Evolutionary conservation across 306 rosid genomes (phyloP).

Genomic region (Prunus fruticosa): DNA sequence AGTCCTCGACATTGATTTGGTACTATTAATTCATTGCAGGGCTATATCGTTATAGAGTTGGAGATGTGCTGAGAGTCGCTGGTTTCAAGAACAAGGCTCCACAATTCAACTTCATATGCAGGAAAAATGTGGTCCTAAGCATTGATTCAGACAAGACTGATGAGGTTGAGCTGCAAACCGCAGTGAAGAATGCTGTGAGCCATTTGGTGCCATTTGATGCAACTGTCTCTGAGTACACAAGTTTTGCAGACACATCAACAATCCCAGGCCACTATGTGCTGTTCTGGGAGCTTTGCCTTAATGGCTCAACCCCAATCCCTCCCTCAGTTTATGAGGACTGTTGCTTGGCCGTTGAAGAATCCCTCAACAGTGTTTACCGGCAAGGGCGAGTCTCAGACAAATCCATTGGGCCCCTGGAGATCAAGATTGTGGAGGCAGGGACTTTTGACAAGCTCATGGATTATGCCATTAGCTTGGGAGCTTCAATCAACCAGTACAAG

Average conservation of each 20-base stretch:
- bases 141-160: slow-evolving; percentile 88
- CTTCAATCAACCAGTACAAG: slow-evolving; percentile 88
- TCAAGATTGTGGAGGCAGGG: slow-evolving; percentile 69
- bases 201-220: slow-evolving; percentile 67
- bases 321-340: slow-evolving; percentile 78
- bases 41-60: slow-evolving; percentile 79
- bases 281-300: slow-evolving; percentile 63
- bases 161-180: slow-evolving; percentile 82
- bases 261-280: slow-evolving; percentile 92
- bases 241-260: slow-evolving; percentile 58
- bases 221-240: slow-evolving; percentile 64
- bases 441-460: slow-evolving; percentile 95
- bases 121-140: slow-evolving; percentile 83
- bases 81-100: slow-evolving; percentile 97
- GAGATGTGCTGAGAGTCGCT: slow-evolving; percentile 67
- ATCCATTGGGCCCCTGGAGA: slow-evolving; percentile 84
- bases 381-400: slow-evolving; percentile 83
- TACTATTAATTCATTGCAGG: slow-evolving; percentile 42
- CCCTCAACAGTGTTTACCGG: slow-evolving; percentile 80
- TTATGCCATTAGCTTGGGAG: slow-evolving; percentile 79
- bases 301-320: slow-evolving; percentile 57
- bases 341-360: slow-evolving; percentile 74
- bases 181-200: slow-evolving; percentile 55
- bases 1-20: slow-evolving; percentile 2
- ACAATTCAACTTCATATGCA: slow-evolving; percentile 73